A percentile compares a stretch with the other conserved stretches of the same genome.
Conservation (phyloP, 2,329 filamentous ascomycete species). For the Colletotrichum sojae region DNA sequence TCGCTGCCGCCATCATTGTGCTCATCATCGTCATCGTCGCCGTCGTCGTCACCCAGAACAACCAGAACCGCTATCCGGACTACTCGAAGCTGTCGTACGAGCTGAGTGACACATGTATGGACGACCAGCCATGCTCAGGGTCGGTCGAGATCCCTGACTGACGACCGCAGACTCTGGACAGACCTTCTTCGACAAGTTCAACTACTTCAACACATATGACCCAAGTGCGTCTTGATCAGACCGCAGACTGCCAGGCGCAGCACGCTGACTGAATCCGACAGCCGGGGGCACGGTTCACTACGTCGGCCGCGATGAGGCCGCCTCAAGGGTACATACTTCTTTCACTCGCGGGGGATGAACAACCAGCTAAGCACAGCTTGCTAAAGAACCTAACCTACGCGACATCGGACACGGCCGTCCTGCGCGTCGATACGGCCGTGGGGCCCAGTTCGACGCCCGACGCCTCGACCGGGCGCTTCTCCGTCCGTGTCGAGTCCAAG, state of each 20-base stretch:
- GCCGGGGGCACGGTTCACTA: constrained; percentile 69
- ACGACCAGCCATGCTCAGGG: not conserved
- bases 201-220: constrained; percentile 67
- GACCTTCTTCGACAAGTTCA: constrained; percentile 68
- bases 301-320: constrained; percentile 59
- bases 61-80: constrained; percentile 62
- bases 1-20: constrained; percentile 58
- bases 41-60: constrained; percentile 57
- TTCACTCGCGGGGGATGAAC: constrained; percentile 18
- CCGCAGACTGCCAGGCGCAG: constrained; percentile 30
- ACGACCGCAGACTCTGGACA: constrained; percentile 60
- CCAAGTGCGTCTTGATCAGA: constrained; percentile 53
- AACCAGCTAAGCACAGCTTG: not conserved
- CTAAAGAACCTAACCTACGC: constrained; percentile 73
- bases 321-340: constrained; percentile 54
- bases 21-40: constrained; percentile 64
- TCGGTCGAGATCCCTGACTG: constrained; percentile 25
- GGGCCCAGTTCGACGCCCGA: constrained; percentile 61
- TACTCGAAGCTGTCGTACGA: constrained; percentile 63
- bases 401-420: constrained; percentile 64
- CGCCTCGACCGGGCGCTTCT: constrained; percentile 72
- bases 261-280: constrained; percentile 37
- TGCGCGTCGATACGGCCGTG: constrained; percentile 74
- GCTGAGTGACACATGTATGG: constrained; percentile 65
- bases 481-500: constrained; percentile 74